Conservation (phyloP, 2,329 filamentous ascomycete genomes). For the Chaetoscypha palmicola region DNA sequence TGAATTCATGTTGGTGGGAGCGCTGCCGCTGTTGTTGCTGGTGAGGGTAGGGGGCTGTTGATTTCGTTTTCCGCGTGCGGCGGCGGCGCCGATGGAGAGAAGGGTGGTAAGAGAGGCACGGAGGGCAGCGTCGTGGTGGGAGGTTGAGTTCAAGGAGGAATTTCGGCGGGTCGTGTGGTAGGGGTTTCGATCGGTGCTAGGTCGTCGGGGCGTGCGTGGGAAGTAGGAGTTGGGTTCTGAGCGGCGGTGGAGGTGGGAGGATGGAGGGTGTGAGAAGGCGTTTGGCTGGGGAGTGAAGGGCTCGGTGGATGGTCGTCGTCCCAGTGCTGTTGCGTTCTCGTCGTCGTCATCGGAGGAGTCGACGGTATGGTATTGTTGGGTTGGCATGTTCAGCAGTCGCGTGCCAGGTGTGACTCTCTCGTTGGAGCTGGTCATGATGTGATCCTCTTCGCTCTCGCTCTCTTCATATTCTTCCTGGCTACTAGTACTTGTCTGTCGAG, state of each 20-base stretch:
- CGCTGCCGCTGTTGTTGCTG: no score
- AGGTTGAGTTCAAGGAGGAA: conserved; percentile 59
- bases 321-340: conserved; percentile 78
- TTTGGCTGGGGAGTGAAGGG: conserved; percentile 84
- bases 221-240: conserved; percentile 33
- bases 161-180: conserved; percentile 35
- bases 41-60: conserved; percentile 20
- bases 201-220: conserved; percentile 23
- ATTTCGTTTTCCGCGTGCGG: conserved; percentile 67
- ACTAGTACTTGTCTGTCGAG: conserved; percentile 46
- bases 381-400: conserved; percentile 12
- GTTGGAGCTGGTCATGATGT: conserved; percentile 50
- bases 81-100: conserved; percentile 88
- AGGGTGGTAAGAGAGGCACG: conserved; percentile 91
- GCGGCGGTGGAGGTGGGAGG: conserved; percentile 34
- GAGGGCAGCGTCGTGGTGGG: conserved; percentile 88
- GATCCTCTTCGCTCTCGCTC: conserved; percentile 83
- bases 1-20: no score
- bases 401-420: conserved; percentile 40
- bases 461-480: conserved; percentile 95
- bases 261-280: conserved; percentile 80
- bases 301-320: conserved; percentile 34
- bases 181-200: conserved; percentile 30
- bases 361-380: conserved; percentile 32
- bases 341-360: conserved; percentile 49